phyloP scores from a whole-genome alignment of 768 basidiomycete genomes.

The Termitomyces sp. region DNA sequence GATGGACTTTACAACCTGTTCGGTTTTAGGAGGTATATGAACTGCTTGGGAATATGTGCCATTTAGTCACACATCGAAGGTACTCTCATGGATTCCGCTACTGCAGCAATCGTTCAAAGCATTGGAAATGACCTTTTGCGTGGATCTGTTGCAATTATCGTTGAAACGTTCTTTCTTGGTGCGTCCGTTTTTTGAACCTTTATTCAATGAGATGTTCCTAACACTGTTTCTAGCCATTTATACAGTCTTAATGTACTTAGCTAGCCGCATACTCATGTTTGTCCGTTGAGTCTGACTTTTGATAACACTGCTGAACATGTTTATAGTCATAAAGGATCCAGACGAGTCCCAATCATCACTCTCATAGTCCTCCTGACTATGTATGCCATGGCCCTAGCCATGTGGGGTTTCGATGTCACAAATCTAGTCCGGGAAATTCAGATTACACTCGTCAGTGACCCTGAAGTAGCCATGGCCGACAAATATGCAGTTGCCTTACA shows the following conservation, averaged over 20 bases:
- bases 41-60: neutral
- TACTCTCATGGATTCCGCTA: conserved; percentile 4
- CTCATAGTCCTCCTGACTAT: conserved; percentile 6
- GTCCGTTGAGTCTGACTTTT: neutral
- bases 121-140: conserved; percentile 9
- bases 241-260: conserved; percentile 3
- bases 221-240: conserved; percentile 3
- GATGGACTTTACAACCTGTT: neutral
- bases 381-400: conserved; percentile 9
- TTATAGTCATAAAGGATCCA: conserved; percentile 6
- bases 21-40: neutral
- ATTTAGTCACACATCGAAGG: neutral
- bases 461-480: neutral
- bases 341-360: conserved; percentile 4
- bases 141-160: conserved; percentile 2
- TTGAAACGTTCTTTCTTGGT: conserved; percentile 11
- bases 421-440: conserved; percentile 5
- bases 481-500: conserved; percentile 6
- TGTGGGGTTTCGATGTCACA: conserved; percentile 9
- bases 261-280: conserved; percentile 5
- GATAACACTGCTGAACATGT: neutral
- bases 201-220: neutral
- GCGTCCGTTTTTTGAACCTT: neutral
- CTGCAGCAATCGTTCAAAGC: neutral
- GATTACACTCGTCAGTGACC: conserved; percentile 4